Evolutionary conservation across 1,284 basidiomycete genomes (phyloP), one percentile per base, ranked within the genome.

Genomic region (Tilletia caries): DNA sequence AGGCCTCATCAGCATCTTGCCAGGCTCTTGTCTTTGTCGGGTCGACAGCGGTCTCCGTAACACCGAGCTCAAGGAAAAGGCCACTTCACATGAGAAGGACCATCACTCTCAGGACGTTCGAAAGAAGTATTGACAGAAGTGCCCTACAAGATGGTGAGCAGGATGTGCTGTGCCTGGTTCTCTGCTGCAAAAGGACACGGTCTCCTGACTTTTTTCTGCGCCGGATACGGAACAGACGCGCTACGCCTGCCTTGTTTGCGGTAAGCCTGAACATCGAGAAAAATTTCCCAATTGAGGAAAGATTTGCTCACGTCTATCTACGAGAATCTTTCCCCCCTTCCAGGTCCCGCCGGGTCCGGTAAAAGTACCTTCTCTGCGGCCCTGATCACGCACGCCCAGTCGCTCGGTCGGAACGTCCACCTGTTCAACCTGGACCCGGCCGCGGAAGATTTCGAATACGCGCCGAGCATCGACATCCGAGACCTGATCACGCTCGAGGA

Each of bases 401-500:
- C 91, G 0, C 87, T 93, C 62, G 91, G 90, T 71, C 89, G 96
- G 6, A 89, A 90, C 1, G 91, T 90, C 0, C 94, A 98, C 86
- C 89, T 98, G 67, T 92, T 98, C 84, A 99, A 98, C 84, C 89
- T 98, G 74, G 96, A 98, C 84, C 96, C 96, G 8, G 96, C 96
- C 0, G 96, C 96, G 0, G 90, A 92, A 72, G 90, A 91, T 70
- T 97, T 97, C 83, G 94, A 98, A 84, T 92, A 94, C 81, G 90
- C 91, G 76, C 96, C 96, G 1, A 88, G 88, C 23, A 91, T 99
- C 76, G 95, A 99, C 85, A 98, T 99, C 83, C 89, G 91, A 67
- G 93, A 98, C 80, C 87, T 99, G 67, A 90, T 99, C 78, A 91
- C 90, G 68, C 86, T 99, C 64, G 90, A 96, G 73, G 96, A 99